Percentiles rank a stretch among this genome's conserved stretches.
Conservation (phyloP, 441 rosid genomes). For the Melastoma candidum region DNA sequence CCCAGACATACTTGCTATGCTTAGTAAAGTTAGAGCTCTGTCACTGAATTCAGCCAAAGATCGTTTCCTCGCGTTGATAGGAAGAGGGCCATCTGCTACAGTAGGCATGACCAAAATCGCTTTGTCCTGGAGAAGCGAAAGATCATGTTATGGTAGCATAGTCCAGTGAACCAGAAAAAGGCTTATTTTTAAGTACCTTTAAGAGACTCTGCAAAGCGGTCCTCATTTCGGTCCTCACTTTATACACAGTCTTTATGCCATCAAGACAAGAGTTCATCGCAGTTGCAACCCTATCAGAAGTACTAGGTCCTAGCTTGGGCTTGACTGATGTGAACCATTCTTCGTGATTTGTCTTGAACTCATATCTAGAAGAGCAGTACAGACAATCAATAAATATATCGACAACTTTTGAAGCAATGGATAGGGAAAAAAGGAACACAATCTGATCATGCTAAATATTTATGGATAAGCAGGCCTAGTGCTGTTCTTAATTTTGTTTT, state of each 20-base stretch:
- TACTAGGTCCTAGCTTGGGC: constrained; percentile 60
- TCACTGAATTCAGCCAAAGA: constrained; percentile 43
- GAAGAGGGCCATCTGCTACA: constrained; percentile 55
- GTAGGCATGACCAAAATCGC: constrained; percentile 79
- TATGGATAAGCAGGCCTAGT: too few relatives aligned
- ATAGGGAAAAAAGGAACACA: neutral
- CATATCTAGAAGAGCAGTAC: constrained; percentile 45
- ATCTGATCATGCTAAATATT: too few relatives aligned
- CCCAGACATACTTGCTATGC: constrained; percentile 91
- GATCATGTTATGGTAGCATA: constrained; percentile 4
- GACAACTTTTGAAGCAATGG: neutral
- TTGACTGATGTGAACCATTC: constrained; percentile 77
- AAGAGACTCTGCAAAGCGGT: constrained; percentile 61
- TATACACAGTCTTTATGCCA: constrained; percentile 48
- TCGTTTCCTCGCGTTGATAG: constrained; percentile 52
- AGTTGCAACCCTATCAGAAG: constrained; percentile 40
- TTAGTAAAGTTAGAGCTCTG: constrained; percentile 44
- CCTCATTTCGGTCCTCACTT: constrained; percentile 74
- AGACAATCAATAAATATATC: constrained; percentile 5
- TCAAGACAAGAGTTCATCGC: constrained; percentile 47
- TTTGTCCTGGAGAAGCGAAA: constrained; percentile 48
- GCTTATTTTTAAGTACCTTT: constrained; percentile 33
- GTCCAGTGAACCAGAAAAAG: neutral
- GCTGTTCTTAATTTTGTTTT: too few relatives aligned
- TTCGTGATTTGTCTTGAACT: constrained; percentile 82